Conservation (phyloP, 441 rosid species). For the Gossypium gossypioides region DNA sequence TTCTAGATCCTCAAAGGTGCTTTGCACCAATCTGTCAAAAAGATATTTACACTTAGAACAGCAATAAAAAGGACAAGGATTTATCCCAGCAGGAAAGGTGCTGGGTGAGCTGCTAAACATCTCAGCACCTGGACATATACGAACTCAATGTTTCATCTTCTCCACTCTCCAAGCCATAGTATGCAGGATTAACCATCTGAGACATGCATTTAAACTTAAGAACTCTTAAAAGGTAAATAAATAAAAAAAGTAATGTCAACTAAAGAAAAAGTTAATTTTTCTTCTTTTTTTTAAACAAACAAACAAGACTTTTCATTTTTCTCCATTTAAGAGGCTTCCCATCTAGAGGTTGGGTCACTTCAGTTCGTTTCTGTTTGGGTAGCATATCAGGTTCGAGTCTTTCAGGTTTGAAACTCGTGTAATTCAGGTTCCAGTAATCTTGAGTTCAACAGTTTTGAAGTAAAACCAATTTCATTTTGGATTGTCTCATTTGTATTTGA, state of each 20-base stretch:
- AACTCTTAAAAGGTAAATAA: background rate
- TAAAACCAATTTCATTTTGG: background rate
- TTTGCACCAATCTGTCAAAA: conserved; percentile 69
- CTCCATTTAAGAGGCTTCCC: background rate
- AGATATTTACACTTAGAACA: conserved; percentile 11
- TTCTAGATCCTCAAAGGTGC: conserved; percentile 96
- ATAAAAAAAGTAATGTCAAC: background rate
- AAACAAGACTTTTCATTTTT: background rate
- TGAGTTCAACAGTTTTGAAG: background rate
- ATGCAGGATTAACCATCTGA: conserved; percentile 96
- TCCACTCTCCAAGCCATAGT: conserved; percentile 78
- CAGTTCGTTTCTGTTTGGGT: background rate
- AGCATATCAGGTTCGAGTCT: background rate
- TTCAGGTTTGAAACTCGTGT: background rate
- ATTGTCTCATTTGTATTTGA: background rate
- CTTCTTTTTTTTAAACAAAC: too few relatives aligned
- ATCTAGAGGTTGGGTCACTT: background rate
- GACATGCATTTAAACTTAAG: conserved; percentile 3
- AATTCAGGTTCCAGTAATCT: background rate
- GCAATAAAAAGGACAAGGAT: background rate
- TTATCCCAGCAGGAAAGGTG: conserved; percentile 8
- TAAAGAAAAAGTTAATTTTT: background rate
- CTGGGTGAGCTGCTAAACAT: conserved; percentile 4
- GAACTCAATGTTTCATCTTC: conserved; percentile 64
- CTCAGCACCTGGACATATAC: conserved; percentile 72